Conservation (phyloP, 2,329 filamentous ascomycete species). For the Penicillium aurantiogriseum region DNA sequence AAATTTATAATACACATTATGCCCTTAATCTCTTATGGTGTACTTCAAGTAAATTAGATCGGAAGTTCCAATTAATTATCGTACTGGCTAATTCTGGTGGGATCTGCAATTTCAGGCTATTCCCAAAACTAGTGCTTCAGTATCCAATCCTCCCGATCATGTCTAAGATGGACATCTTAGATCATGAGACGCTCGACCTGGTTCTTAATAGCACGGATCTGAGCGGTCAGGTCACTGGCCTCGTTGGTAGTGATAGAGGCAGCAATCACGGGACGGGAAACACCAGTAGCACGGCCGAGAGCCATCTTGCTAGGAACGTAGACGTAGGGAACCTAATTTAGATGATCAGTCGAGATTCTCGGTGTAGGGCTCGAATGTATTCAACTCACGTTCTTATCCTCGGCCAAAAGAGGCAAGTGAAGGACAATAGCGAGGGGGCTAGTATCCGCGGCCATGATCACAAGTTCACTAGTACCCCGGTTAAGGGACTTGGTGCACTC, state of each 20-base stretch:
- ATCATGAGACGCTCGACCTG: constrained; percentile 79
- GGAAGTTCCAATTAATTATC: neutral
- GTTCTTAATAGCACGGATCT: constrained; percentile 86
- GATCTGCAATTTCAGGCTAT: neutral
- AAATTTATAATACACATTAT: neutral
- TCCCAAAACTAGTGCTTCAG: neutral
- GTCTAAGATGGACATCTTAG: neutral
- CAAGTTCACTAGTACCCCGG: neutral
- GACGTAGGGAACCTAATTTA: constrained; percentile 57
- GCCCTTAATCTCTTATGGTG: neutral
- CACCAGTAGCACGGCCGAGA: constrained; percentile 85
- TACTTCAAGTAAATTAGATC: neutral
- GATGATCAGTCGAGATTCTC: neutral
- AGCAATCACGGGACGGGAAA: constrained; percentile 82
- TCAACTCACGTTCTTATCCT: constrained; percentile 61
- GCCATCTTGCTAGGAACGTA: constrained; percentile 77
- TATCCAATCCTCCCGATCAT: neutral
- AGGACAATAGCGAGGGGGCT: constrained; percentile 82
- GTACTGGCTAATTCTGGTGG: neutral
- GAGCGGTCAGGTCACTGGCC: constrained; percentile 77
- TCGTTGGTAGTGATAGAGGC: constrained; percentile 90
- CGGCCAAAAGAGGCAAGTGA: constrained; percentile 82
- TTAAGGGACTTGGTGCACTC: neutral
- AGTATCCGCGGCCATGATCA: constrained; percentile 69
- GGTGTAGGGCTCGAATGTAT: accelerated